A percentile compares a stretch with the other conserved stretches of the same genome.
Evolutionary conservation across 202 grass and related monocot species (phyloP).

Genomic region (Schoenoplectus tabernaemontani): DNA sequence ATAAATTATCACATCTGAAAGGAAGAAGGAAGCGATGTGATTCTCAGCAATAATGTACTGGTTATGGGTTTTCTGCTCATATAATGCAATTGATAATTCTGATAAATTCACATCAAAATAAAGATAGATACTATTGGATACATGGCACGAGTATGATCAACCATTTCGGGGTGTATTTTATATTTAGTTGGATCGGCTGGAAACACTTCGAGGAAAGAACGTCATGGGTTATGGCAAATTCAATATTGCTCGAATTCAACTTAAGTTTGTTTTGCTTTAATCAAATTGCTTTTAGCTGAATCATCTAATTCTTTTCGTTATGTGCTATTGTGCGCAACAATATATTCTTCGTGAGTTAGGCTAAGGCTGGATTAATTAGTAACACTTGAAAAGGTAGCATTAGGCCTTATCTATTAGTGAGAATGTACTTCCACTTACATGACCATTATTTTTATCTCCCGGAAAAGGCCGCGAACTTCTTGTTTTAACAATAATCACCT

Average conservation of each 20-base stretch:
- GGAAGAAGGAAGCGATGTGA: background rate
- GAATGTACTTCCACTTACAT: background rate
- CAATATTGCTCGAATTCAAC: background rate
- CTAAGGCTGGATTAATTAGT: background rate
- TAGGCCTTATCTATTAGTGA: background rate
- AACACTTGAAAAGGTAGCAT: background rate
- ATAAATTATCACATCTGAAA: background rate
- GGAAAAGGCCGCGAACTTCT: background rate
- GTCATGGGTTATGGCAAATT: background rate
- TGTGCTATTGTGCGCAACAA: background rate
- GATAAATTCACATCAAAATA: background rate
- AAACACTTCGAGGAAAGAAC: background rate
- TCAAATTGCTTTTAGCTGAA: background rate
- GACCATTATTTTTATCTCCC: background rate
- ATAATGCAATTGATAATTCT: background rate
- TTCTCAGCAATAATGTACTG: background rate
- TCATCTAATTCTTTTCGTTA: background rate
- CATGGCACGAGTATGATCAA: background rate
- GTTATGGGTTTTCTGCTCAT: background rate
- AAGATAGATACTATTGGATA: background rate
- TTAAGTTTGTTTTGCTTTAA: background rate
- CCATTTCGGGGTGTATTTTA: background rate
- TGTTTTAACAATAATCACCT: background rate
- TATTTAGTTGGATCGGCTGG: background rate
- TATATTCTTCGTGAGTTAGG: background rate